phyloP scores from a whole-genome alignment of 2,329 filamentous ascomycete genomes.

The Pseudogymnoascus sp. region DNA sequence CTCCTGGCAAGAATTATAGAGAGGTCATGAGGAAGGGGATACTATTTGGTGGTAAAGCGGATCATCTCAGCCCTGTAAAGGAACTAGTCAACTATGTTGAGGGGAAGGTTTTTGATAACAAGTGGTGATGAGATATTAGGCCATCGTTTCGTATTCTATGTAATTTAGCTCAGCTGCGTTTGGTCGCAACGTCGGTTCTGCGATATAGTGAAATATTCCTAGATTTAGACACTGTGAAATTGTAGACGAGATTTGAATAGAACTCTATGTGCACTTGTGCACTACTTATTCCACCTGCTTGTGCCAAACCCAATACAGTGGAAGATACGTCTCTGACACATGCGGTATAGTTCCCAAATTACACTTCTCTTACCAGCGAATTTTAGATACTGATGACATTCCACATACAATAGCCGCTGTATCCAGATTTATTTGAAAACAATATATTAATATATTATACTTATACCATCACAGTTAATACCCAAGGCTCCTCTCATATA shows the following conservation, averaged over 20 bases:
- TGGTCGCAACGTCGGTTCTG: too few relatives aligned
- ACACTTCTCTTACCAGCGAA: too few relatives aligned
- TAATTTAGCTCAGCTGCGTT: neutral
- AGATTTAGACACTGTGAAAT: too few relatives aligned
- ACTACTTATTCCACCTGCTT: neutral
- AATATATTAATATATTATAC: neutral
- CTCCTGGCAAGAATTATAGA: slow-evolving; percentile 48
- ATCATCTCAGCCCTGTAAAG: slow-evolving; percentile 39
- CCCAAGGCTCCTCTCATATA: neutral
- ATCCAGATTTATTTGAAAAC: too few relatives aligned
- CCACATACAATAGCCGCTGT: too few relatives aligned
- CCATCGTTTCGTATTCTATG: neutral
- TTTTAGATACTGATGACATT: too few relatives aligned
- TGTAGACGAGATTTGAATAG: too few relatives aligned
- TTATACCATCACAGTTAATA: neutral
- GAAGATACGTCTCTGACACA: too few relatives aligned
- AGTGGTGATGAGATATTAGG: slow-evolving; percentile 27
- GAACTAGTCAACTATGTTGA: slow-evolving; percentile 45
- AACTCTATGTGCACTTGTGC: too few relatives aligned
- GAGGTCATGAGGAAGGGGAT: slow-evolving; percentile 45
- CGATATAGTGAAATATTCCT: too few relatives aligned
- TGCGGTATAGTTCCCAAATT: too few relatives aligned
- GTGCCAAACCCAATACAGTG: neutral
- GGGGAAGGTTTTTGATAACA: slow-evolving; percentile 42
- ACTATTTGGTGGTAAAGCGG: slow-evolving; percentile 40